These are phyloP conservation scores for Claviceps capensis DNA, from an alignment of 2,329 filamentous ascomycete species.

Conservation along the genomic window DNA sequence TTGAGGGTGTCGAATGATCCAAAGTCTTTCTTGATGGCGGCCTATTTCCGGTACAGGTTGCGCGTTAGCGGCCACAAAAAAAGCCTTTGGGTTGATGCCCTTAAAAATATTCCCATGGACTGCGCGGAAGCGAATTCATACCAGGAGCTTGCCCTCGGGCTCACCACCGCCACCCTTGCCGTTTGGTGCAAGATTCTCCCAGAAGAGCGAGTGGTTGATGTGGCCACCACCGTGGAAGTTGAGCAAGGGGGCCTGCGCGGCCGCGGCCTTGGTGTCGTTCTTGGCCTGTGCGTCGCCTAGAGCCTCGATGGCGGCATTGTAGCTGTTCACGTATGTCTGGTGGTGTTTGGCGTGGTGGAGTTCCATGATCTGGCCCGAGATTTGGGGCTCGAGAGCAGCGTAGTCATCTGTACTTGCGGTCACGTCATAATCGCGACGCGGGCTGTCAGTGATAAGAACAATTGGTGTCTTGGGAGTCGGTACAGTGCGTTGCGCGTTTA, in stretches of 20 bases:
- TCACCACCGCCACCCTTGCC: constrained; percentile 48
- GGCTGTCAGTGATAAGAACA: not conserved
- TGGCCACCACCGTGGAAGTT: constrained; percentile 79
- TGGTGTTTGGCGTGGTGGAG: constrained; percentile 92
- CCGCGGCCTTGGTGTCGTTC: constrained; percentile 41
- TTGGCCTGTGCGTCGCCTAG: constrained; percentile 49
- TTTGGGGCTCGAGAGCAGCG: constrained; percentile 71
- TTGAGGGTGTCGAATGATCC: constrained; percentile 51
- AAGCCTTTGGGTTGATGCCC: constrained; percentile 23
- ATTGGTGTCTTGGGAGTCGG: not conserved
- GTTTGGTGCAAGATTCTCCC: constrained; percentile 64
- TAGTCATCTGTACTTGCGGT: constrained; percentile 63
- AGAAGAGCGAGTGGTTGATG: constrained; percentile 79
- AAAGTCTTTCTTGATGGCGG: constrained; percentile 51
- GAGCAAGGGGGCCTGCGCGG: constrained; percentile 39
- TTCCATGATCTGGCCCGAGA: constrained; percentile 92
- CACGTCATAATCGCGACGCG: not conserved
- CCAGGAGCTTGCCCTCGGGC: constrained; percentile 46
- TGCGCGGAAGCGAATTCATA: constrained; percentile 11
- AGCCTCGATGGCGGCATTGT: constrained; percentile 68
- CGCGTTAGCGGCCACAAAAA: not conserved
- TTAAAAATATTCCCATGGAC: constrained; percentile 11
- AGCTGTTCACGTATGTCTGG: constrained; percentile 82
- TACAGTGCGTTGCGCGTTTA: not conserved
- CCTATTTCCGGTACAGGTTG: constrained; percentile 16